Evolutionary conservation across 331 rosid genomes (phyloP), one percentile per base, ranked within the genome.

Genomic region (Rosa hybrid): DNA sequence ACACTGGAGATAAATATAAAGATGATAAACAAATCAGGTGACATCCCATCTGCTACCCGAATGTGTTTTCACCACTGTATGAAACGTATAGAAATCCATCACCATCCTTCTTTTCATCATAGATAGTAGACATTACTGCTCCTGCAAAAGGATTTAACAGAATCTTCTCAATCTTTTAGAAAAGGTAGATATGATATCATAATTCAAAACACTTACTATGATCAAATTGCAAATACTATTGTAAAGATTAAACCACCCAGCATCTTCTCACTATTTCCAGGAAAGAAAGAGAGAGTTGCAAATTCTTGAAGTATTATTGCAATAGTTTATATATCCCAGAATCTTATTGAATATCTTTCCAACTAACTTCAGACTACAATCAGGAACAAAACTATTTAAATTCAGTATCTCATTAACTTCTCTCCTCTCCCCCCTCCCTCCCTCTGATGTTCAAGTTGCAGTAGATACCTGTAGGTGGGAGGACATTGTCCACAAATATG

Each of bases 41-140:
- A 27, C 62, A 18, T 39, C 68, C 14, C 54, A 16, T 39, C 63
- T 1, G 67, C 78, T 80, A 83, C 30, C 92, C 92, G 53, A 89
- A 89, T 75, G 92, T 89, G 86, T 89, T 89, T 79, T 89, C 92
- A 74, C 92, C 89, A 39, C 92, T 83, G 82, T 89, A 87, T 49
- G 85, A 83, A n/a, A 89, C 88, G 30, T 89, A 87, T 14, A 89
- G 88, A 73, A 89, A 89, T 41, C 92, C 90, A 70, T 89, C 90
- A 16, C 73, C 86, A 63, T 87, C 92, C 82, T 85, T 87, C 85
- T 87, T 87, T 45, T 83, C 90, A 59, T 87, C 92, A 44, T 89
- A 89, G 63, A 87, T 87, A 65, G 85, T 54, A 41, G 90, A 89
- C 89, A 85, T 87, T 60, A 89, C 75, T 21, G 89, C 86, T 77